Evolutionary conservation across 768 basidiomycete genomes (phyloP), one percentile per base, ranked within the genome.

Genomic region (Infundibulicybe gibba): DNA sequence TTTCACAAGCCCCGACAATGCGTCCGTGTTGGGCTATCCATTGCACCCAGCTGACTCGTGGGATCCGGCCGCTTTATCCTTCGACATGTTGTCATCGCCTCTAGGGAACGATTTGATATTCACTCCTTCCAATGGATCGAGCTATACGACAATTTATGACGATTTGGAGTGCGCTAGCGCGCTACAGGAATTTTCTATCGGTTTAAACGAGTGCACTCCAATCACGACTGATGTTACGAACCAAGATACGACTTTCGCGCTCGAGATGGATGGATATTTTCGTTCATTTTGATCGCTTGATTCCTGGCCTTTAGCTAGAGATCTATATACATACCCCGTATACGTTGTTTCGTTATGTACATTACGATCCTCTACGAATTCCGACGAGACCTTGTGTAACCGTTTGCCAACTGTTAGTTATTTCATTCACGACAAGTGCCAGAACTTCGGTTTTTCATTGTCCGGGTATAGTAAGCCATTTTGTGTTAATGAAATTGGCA

Each of bases 251-350:
- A 48, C 62, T 40, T 60, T 56, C 38, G 44, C 55, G 16, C 62
- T 62, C 54, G 61, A 64, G 45, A 49, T 55, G 21, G 59, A 61
- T 39, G 61, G 62, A 14, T 55, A 61, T 48, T 58, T 61, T 35
- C 51, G 55, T 32, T 47, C 52, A 19, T 55, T 47, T 32, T 58
- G 48, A 55, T 48, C 25, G 20, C 20, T 37, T 49, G 37, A 48
- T 41, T 20, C 17, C 41, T 45, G 37, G 41, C 10, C 35, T 47
- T 47, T 51, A 13, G 38, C 13, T 13, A 15, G 20, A 13, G 8
- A 39, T 20, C 15, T 16, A 15, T 15, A 20, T 16, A 39, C 38
- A 39, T 39, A 15, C 17, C 20, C 15, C 40, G n/a, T 12, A n/a
- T 11, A 25, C 43, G 47, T 32, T 34, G 25, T 20, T 41, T 39